Evolutionary conservation across 352 stramenopile species (phyloP).

Genomic region (Phytophthora sansomeana): DNA sequence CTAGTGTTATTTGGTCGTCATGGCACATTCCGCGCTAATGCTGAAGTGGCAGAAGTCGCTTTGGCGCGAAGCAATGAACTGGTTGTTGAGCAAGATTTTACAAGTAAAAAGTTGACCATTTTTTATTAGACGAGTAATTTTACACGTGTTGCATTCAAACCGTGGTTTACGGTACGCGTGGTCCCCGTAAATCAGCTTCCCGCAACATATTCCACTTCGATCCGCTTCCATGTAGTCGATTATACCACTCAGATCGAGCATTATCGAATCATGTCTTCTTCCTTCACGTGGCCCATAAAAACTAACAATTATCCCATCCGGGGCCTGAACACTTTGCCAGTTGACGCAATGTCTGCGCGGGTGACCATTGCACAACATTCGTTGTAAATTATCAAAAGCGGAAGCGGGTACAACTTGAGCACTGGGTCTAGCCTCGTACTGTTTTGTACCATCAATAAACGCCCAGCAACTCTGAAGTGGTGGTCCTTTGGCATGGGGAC

Average conservation of each 20-base stretch:
- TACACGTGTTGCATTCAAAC: no score
- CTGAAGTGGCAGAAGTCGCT: no score
- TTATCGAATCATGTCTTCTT: constrained; percentile 9
- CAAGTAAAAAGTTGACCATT: no score
- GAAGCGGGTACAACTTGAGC: neutral
- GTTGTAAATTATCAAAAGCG: constrained; percentile 8
- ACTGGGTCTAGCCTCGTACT: constrained; percentile 2
- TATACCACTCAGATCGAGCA: constrained; percentile 1
- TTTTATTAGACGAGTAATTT: no score
- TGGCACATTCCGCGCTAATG: no score
- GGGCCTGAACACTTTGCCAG: constrained; percentile 9
- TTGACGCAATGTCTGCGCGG: constrained; percentile 6
- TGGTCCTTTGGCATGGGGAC: neutral
- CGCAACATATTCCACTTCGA: neutral
- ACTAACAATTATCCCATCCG: neutral
- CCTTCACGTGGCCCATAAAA: constrained; percentile 1
- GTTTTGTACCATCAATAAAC: constrained; percentile 11
- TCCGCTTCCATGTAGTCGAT: constrained; percentile 1
- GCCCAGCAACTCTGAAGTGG: constrained; percentile 1
- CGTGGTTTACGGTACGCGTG: no score
- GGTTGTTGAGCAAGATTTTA: no score
- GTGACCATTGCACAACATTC: constrained; percentile 6
- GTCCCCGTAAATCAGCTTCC: constrained; percentile 1
- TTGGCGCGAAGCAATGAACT: no score
- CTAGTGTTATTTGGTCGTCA: no score